A percentile compares a stretch with the other conserved stretches of the same genome.
These are phyloP conservation scores for Fragilariopsis cylindrus DNA, from an alignment of 108 stramenopile species.

Conservation along the genomic window DNA sequence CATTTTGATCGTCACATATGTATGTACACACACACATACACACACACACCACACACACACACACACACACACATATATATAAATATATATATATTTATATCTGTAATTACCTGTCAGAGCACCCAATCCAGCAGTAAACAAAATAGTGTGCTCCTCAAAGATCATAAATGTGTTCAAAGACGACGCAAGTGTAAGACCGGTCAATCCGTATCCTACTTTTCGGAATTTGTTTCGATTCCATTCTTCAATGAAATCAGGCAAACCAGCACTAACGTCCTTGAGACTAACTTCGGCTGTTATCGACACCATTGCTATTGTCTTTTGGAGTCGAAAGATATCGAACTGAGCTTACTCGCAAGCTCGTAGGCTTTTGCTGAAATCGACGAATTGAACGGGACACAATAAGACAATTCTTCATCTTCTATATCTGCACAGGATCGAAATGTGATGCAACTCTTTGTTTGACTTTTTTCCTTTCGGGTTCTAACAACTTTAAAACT, in stretches of 20 bases:
- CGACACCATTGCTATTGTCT: constrained; percentile 7
- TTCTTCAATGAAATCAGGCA: constrained; percentile 68
- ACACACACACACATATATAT: too few relatives aligned
- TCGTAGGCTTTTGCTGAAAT: neutral
- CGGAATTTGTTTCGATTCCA: constrained; percentile 57
- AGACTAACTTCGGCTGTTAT: constrained; percentile 10
- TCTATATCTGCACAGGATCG: too few relatives aligned
- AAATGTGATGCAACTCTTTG: too few relatives aligned
- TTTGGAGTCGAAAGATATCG: constrained; percentile 12
- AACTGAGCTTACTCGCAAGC: neutral
- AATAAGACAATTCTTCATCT: constrained; percentile 1
- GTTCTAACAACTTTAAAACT: too few relatives aligned
- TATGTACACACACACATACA: too few relatives aligned
- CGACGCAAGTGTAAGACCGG: constrained; percentile 19
- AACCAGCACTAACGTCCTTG: constrained; percentile 24
- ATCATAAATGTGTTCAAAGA: neutral
- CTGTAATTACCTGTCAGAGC: constrained; percentile 19
- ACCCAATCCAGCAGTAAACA: constrained; percentile 27
- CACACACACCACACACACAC: too few relatives aligned
- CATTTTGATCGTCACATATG: too few relatives aligned
- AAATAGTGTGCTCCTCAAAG: constrained; percentile 2
- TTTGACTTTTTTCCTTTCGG: too few relatives aligned
- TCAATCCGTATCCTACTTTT: constrained; percentile 59
- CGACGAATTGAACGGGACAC: constrained; percentile 5
- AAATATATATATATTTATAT: too few relatives aligned